Percentiles rank a stretch among this genome's conserved stretches.
These are phyloP conservation scores for Colletotrichum zoysiae DNA, from an alignment of 2,329 filamentous ascomycete species.

Conservation along the genomic window DNA sequence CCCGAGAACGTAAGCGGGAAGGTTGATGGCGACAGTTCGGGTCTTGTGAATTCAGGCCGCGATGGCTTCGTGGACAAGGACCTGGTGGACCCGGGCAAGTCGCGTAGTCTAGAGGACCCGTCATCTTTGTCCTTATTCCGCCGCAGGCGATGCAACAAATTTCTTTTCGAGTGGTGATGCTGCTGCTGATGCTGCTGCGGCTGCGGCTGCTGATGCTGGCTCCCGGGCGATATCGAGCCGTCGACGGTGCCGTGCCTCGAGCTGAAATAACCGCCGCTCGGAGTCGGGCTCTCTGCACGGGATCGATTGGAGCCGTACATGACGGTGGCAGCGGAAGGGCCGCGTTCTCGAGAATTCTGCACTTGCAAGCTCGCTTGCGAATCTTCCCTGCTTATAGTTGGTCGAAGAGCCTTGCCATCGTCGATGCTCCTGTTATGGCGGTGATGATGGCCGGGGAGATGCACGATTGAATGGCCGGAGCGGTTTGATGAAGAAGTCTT, in stretches of 20 bases:
- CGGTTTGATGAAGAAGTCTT: constrained; percentile 74
- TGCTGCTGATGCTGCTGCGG: constrained; percentile 23
- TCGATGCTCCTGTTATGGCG: constrained; percentile 80
- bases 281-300: constrained; percentile 84
- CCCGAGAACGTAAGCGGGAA: constrained; percentile 49
- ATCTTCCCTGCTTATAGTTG: constrained; percentile 82
- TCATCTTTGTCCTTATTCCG: constrained; percentile 69
- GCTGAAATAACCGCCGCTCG: constrained; percentile 72
- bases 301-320: constrained; percentile 61
- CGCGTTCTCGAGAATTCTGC: constrained; percentile 65
- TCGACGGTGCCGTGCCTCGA: constrained; percentile 63
- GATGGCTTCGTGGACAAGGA: constrained; percentile 66
- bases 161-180: constrained; percentile 61
- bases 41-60: constrained; percentile 59
- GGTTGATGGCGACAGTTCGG: constrained; percentile 55
- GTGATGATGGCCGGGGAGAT: constrained; percentile 73
- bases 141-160: constrained; percentile 62
- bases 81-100: constrained; percentile 65
- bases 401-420: constrained; percentile 74
- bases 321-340: constrained; percentile 54
- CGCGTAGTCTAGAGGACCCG: constrained; percentile 57
- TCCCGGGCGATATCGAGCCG: constrained; percentile 69
- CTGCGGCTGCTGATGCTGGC: constrained; percentile 51
- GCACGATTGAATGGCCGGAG: constrained; percentile 71
- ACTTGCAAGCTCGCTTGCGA: constrained; percentile 64